Evolutionary conservation across 768 basidiomycete species (phyloP), one percentile per base, ranked within the genome.

Genomic region (Coprinopsis strossmayeri): DNA sequence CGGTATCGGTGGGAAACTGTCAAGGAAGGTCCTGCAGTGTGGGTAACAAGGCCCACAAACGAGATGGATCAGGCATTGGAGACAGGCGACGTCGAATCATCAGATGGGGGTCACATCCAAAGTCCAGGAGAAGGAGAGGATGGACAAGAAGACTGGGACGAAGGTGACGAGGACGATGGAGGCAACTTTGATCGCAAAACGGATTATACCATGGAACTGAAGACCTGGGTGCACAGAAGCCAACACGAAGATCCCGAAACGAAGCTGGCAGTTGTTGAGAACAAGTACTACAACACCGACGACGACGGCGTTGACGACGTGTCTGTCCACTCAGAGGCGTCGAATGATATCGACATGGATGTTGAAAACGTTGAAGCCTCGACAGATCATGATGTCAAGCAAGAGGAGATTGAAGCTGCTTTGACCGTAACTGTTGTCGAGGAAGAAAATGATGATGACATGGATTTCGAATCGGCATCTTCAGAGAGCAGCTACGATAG

Each of bases 1-100:
- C 13, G 15, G 37, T 35, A 15, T 15, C 12, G 46, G 47, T 69
- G 68, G 69, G 57, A 61, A 34, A 70, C 68, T 0, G 54, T 61
- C 0, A 48, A 61, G 45, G 64, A 65, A 45, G 41, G 32, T n/a
- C n/a, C n/a, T 11, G 58, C 59, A 1, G 63, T 63, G 1, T 67
- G 69, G 67, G 61, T 64, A 7, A 66, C 67, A 10, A 55, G 59
- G 23, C 50, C 56, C 1, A 23, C 49, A 34, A 11, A 45, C n/a
- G 38, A 51, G 18, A 25, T 38, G 11, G 49, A 41, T 12, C 41
- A 37, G 17, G 47, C 32, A 12, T 25, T 13, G 40, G 45, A 46
- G 34, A 4, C 15, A 15, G 11, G 26, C 3, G 46, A 47, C 10
- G 46, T 2, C 3, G 46, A 38, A 5, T 32, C 9, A 15, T 7